Percentiles rank a stretch among this genome's conserved stretches.
phyloP scores from a whole-genome alignment of 306 rosid genomes.

The Pachyrhizus erosus region DNA sequence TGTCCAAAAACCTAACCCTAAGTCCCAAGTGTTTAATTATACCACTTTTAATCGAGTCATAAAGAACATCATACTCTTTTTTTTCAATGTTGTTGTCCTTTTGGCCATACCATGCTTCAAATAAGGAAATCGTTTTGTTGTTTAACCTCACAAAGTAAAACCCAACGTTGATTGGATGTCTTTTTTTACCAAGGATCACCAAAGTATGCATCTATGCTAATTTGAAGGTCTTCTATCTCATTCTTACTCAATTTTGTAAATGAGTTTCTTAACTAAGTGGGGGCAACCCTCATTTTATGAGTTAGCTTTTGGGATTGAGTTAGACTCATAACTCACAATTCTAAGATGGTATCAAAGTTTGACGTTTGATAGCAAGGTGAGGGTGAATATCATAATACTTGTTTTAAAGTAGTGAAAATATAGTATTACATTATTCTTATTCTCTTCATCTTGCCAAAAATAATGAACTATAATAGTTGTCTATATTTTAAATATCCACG shows the following conservation, averaged over 20 bases:
- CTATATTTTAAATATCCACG: no score
- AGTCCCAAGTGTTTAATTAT: slow-evolving; percentile 53
- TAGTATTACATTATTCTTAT: no score
- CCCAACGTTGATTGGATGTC: slow-evolving; percentile 70
- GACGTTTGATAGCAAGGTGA: no score
- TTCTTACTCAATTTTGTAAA: slow-evolving; percentile 57
- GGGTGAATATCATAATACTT: no score
- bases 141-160: slow-evolving; percentile 72
- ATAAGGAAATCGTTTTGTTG: slow-evolving; percentile 65
- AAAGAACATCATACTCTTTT: slow-evolving; percentile 83
- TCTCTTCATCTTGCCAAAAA: no score
- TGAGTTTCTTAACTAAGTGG: slow-evolving; percentile 82
- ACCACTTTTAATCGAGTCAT: slow-evolving; percentile 45
- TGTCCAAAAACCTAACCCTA: slow-evolving; percentile 70
- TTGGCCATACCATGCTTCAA: slow-evolving; percentile 66
- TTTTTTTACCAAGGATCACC: slow-evolving; percentile 60
- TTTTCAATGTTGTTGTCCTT: slow-evolving; percentile 59
- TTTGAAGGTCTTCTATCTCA: slow-evolving; percentile 68
- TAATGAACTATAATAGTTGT: no score
- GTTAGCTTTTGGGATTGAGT: no score
- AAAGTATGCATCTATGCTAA: slow-evolving; percentile 59
- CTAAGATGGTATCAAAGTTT: no score
- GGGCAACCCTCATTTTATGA: no score
- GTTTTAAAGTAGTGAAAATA: no score
- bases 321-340: no score